phyloP scores from a whole-genome alignment of 495 filamentous ascomycete genomes.

The Penicillium silybi region DNA sequence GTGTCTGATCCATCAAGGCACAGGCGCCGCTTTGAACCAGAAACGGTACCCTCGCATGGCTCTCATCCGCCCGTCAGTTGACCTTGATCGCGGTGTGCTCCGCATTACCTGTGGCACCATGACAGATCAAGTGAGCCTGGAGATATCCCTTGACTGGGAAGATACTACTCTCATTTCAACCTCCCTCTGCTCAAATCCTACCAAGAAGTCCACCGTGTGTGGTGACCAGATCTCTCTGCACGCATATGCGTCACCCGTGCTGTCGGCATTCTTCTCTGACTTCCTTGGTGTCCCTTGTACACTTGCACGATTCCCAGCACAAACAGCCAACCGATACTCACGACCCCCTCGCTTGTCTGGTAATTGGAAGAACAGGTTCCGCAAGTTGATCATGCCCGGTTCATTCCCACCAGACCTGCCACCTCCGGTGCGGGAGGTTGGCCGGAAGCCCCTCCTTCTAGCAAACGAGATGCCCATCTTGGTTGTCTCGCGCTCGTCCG shows the following conservation, averaged over 20 bases:
- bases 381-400: constrained; percentile 46
- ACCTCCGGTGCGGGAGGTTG: constrained; percentile 35
- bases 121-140: constrained; percentile 24
- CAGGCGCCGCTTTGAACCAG: constrained; percentile 71
- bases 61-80: constrained; percentile 65
- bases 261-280: constrained; percentile 70
- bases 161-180: constrained; percentile 50
- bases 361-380: constrained; percentile 29
- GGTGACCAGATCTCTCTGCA: constrained; percentile 68
- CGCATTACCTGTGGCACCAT: constrained; percentile 36
- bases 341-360: constrained; percentile 36
- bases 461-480: constrained; percentile 94
- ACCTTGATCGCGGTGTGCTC: constrained; percentile 58
- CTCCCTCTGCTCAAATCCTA: constrained; percentile 29
- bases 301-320: constrained; percentile 73
- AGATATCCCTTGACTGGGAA: constrained; percentile 59
- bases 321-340: constrained; percentile 56
- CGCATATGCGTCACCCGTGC: constrained; percentile 57
- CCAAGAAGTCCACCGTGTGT: constrained; percentile 60
- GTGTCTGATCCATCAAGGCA: constrained; percentile 83
- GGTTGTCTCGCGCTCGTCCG: constrained; percentile 72
- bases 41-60: constrained; percentile 83
- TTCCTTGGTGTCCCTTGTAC: constrained; percentile 72
- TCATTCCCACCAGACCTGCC: constrained; percentile 53
- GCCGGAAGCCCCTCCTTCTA: constrained; percentile 61